Conservation (phyloP, 1,284 basidiomycete species). For the Microbotryum violaceum region DNA sequence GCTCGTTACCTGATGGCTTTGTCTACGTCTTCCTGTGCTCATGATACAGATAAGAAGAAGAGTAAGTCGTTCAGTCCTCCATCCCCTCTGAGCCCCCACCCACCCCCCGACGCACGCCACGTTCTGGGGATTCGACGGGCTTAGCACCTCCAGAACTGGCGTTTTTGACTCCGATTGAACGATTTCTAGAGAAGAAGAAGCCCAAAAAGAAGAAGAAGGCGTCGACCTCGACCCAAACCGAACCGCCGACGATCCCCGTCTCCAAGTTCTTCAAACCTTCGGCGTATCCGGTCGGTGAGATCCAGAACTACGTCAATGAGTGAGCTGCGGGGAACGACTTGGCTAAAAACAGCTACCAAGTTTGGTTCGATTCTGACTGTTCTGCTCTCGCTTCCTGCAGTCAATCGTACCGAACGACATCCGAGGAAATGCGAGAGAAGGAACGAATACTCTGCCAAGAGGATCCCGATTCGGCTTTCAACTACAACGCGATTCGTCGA, state of each 20-base stretch:
- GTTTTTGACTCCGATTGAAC: too few species aligned
- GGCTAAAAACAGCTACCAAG: too few species aligned
- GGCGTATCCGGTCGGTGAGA: conserved; percentile 82
- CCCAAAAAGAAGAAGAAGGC: conserved; percentile 64
- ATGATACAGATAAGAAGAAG: conserved; percentile 31
- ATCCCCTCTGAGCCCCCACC: neutral
- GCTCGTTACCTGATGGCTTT: neutral
- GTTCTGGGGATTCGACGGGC: neutral
- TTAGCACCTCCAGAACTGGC: neutral
- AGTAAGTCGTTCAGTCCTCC: conserved; percentile 8
- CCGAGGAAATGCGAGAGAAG: conserved; percentile 77
- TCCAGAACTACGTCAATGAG: conserved; percentile 87
- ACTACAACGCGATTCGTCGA: conserved; percentile 79
- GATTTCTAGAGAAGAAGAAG: conserved; percentile 53
- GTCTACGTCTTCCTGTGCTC: neutral
- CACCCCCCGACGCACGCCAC: neutral
- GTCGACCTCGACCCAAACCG: conserved; percentile 56
- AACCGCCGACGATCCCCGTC: conserved; percentile 84
- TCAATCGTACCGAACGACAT: conserved; percentile 77
- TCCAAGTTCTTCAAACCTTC: conserved; percentile 83
- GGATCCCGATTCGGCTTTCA: conserved; percentile 52
- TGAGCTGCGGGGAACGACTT: conserved; percentile 31
- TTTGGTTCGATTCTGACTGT: neutral
- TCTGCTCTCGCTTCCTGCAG: conserved; percentile 43
- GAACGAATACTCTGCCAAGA: conserved; percentile 54